Evolutionary conservation across 345 rosid genomes (phyloP).

Genomic region (Ceriops zippeliana): DNA sequence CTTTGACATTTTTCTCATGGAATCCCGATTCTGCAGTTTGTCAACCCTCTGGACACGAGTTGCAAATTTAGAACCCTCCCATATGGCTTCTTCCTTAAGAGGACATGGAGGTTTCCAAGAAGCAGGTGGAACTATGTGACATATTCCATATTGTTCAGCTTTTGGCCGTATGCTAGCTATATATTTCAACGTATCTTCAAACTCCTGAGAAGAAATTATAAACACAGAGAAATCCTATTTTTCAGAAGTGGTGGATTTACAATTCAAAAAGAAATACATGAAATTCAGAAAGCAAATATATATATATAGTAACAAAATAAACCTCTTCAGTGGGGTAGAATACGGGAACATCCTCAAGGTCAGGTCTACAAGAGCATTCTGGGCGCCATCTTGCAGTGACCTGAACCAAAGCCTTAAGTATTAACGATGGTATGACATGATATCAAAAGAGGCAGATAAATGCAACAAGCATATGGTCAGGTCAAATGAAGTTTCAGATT

Average conservation of each 20-base stretch:
- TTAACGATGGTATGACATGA: constrained; percentile 20
- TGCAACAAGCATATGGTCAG: neutral
- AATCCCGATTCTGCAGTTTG: constrained; percentile 88
- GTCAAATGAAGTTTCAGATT: too few relatives aligned
- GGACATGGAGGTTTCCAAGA: constrained; percentile 98
- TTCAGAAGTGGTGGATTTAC: constrained; percentile 1
- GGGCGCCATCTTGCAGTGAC: constrained; percentile 79
- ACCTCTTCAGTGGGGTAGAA: constrained; percentile 98
- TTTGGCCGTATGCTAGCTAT: constrained; percentile 71
- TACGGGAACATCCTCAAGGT: constrained; percentile 75
- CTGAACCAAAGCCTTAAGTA: constrained; percentile 38
- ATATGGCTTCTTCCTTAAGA: constrained; percentile 59
- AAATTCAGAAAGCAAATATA: constrained; percentile 15
- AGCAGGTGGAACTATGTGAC: constrained; percentile 95
- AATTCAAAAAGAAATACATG: constrained; percentile 8
- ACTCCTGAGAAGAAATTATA: constrained; percentile 57
- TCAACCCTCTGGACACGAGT: constrained; percentile 98
- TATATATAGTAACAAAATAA: constrained; percentile 18
- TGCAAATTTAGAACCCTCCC: constrained; percentile 75
- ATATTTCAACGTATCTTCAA: constrained; percentile 84
- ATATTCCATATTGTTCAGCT: constrained; percentile 94
- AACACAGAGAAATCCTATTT: constrained; percentile 24
- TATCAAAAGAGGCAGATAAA: neutral
- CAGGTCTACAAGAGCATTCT: constrained; percentile 67
- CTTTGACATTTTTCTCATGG: constrained; percentile 63